Base-by-base conservation (phyloP, 352 stramenopile genomes). In the Globisporangium carolinianum region DNA sequence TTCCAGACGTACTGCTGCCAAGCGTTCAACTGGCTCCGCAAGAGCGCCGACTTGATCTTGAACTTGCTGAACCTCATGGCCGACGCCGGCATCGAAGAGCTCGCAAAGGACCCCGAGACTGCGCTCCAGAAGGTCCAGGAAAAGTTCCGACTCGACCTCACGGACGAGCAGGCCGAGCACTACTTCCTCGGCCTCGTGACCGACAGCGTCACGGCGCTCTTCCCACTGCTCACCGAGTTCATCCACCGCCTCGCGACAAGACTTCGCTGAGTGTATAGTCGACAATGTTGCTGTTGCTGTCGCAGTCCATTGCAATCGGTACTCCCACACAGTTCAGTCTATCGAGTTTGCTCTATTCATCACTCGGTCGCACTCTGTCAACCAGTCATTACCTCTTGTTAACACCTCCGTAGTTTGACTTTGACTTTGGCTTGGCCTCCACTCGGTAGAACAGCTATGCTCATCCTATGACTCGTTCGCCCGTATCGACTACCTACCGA, bases 41-140 rank as follows among this genome's bases (percentile, higher is more conserved):
- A 99, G 67, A 98, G 91, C 71, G 97, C 97, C 2, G 94, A 98
- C 24, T 73, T 99, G 38, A 97, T 99, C 58, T 70, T 99, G 36
- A 99, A 99, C 64, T 72, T 99, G 58, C 81, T 99, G 11, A 96
- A 95, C 65, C 74, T 99, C 18, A 99, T 99, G 97, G 94, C 95
- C 15, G 97, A 99, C 73, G 97, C 97, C 18, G 96, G 95, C 42
- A 99, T 99, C 64, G 91, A 99, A 65, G 79, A 94, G 55, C 52
- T 96, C 14, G 91, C 88, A 51, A 88, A 71, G 41, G 87, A 96
- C 45, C 87, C 86, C 3, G 83, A 80, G 50, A 94, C 86, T 9
- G 88, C 83, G 38, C 59, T 95, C 35, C 75, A 91, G 47, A 93
- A 94, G 51, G 84, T 98, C 37, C 93, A 98, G 71, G 95, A 98